Percentiles rank a stretch among this genome's conserved stretches.
Conservation (phyloP, 176 grass and related monocot species). For the Oryza longistaminata region DNA sequence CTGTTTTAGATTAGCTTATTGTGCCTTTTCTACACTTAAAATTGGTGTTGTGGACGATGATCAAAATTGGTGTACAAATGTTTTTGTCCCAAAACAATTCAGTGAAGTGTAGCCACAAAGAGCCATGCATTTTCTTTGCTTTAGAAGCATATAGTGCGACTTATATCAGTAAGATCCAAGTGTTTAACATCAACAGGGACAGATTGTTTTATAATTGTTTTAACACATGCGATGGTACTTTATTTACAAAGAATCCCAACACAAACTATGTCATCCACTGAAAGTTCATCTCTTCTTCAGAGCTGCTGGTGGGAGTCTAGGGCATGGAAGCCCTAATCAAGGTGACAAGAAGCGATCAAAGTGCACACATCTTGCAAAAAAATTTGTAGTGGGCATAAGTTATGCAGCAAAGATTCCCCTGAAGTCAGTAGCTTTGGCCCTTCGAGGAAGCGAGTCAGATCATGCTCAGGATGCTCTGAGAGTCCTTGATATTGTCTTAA, state of each 20-base stretch:
- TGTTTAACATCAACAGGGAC: not conserved
- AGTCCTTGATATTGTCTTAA: slow-evolving; percentile 88
- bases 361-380: slow-evolving; percentile 59
- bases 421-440: slow-evolving; percentile 60
- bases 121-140: not conserved
- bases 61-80: not conserved
- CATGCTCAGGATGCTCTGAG: slow-evolving; percentile 72
- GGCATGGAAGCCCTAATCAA: slow-evolving; percentile 46
- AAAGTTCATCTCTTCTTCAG: slow-evolving; percentile 43
- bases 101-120: slow-evolving; percentile 4
- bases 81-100: not conserved
- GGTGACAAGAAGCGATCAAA: slow-evolving; percentile 69
- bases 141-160: not conserved
- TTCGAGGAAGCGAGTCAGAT: slow-evolving; percentile 57
- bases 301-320: slow-evolving; percentile 55
- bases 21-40: not conserved
- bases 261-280: slow-evolving; percentile 14
- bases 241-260: slow-evolving; percentile 27
- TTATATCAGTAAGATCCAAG: slow-evolving; percentile 9
- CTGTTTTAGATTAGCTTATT: slow-evolving; percentile 6
- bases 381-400: slow-evolving; percentile 59
- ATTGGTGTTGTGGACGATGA: not conserved
- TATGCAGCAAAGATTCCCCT: slow-evolving; percentile 80
- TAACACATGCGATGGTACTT: not conserved
- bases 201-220: slow-evolving; percentile 8